Percentiles rank a stretch among this genome's conserved stretches.
phyloP scores from a whole-genome alignment of 371 early-diverging fungal species.

The Mortierella sp. region DNA sequence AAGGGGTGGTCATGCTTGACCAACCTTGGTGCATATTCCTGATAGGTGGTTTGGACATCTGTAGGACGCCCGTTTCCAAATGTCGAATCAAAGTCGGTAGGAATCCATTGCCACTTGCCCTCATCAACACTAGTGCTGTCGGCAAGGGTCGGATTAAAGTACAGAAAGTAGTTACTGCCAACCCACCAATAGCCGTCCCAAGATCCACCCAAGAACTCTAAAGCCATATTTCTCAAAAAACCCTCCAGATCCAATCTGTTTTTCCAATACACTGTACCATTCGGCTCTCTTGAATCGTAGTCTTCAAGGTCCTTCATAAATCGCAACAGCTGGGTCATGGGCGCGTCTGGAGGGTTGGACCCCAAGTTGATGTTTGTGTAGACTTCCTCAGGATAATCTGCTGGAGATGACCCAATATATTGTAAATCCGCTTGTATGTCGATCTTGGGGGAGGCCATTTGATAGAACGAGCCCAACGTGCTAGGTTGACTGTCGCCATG shows the following conservation, averaged over 20 bases:
- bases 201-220: slow-evolving; percentile 63
- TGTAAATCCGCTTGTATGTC: too few species aligned
- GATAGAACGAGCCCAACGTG: slow-evolving; percentile 60
- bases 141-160: slow-evolving; percentile 41
- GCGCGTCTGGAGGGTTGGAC: slow-evolving; percentile 42
- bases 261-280: slow-evolving; percentile 41
- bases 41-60: slow-evolving; percentile 28
- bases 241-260: slow-evolving; percentile 45
- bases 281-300: slow-evolving; percentile 26
- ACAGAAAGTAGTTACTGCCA: slow-evolving; percentile 52
- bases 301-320: slow-evolving; percentile 52
- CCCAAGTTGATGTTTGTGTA: slow-evolving; percentile 58
- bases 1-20: slow-evolving; percentile 38
- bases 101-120: slow-evolving; percentile 56
- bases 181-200: slow-evolving; percentile 62
- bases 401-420: slow-evolving; percentile 41
- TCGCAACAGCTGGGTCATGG: slow-evolving; percentile 57
- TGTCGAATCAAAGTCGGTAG: slow-evolving; percentile 65
- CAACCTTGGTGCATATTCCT: slow-evolving; percentile 28
- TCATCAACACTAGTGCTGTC: background rate
- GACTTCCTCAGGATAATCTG: slow-evolving; percentile 53
- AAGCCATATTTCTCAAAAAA: slow-evolving; percentile 61
- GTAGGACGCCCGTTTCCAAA: slow-evolving; percentile 62
- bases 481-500: slow-evolving; percentile 56
- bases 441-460: too few species aligned